Percentiles rank a stretch among this genome's conserved stretches.
Conservation (phyloP, 371 early-diverging fungal species). For the Umbelopsis sp. region DNA sequence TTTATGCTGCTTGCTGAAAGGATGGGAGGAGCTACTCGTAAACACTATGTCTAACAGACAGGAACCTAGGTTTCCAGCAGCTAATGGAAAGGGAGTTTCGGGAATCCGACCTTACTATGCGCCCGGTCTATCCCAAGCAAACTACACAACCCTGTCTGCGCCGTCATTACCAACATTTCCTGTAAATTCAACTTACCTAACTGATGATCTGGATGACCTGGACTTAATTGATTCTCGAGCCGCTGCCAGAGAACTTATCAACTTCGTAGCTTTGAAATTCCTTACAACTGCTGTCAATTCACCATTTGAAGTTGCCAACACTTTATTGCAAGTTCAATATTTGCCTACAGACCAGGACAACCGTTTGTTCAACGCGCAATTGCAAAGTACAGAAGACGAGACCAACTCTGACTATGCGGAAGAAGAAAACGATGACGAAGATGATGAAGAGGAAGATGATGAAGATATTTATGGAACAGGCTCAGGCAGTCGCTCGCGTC, state of each 20-base stretch:
- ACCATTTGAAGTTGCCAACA: slow-evolving; percentile 80
- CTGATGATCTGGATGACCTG: slow-evolving; percentile 41
- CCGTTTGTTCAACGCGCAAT: slow-evolving; percentile 28
- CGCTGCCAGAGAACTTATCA: slow-evolving; percentile 54
- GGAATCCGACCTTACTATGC: slow-evolving; percentile 50
- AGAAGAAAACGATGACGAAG: slow-evolving; percentile 20
- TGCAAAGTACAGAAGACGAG: slow-evolving; percentile 25
- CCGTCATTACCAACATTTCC: slow-evolving; percentile 41
- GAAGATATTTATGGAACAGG: slow-evolving; percentile 38
- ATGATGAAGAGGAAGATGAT: slow-evolving; percentile 26
- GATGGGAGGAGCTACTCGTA: neutral
- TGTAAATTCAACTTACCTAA: slow-evolving; percentile 25
- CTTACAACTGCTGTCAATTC: slow-evolving; percentile 65
- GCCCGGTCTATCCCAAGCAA: slow-evolving; percentile 45
- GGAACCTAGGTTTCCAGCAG: slow-evolving; percentile 37
- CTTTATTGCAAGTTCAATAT: slow-evolving; percentile 81
- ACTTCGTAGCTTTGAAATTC: slow-evolving; percentile 68
- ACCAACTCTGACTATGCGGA: slow-evolving; percentile 5
- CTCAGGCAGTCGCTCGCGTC: slow-evolving; percentile 23
- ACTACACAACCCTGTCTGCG: slow-evolving; percentile 42
- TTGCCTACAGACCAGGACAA: slow-evolving; percentile 62
- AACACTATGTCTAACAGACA: slow-evolving; percentile 1
- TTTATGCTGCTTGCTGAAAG: too few relatives aligned
- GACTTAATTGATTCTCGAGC: slow-evolving; percentile 40
- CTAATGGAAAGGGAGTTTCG: slow-evolving; percentile 40